Percentiles rank a stretch among this genome's conserved stretches.
Evolutionary conservation across 2,329 filamentous ascomycete genomes (phyloP).

Genomic region (Neofusicoccum cordaticola): DNA sequence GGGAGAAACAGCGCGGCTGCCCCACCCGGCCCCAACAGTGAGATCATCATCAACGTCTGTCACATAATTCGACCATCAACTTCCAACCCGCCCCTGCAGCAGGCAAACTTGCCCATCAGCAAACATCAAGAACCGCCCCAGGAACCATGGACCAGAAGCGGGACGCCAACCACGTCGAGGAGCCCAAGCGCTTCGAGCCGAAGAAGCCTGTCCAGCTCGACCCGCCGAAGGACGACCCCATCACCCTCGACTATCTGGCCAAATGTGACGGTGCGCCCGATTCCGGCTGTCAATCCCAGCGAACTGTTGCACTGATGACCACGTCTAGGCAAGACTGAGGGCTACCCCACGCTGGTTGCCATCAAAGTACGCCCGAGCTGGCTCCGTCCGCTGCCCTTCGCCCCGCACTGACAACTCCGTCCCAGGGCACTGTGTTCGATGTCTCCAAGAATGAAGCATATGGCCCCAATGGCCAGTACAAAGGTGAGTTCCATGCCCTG

Average conservation of each 20-base stretch:
- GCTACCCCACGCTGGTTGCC: conserved; percentile 57
- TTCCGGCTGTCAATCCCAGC: not conserved
- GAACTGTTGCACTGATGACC: not conserved
- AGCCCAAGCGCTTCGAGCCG: conserved; percentile 66
- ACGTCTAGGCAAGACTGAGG: conserved; percentile 59
- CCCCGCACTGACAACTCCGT: not conserved
- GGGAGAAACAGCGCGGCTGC: not conserved
- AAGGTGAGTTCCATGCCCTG: conserved; percentile 57
- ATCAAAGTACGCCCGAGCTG: conserved; percentile 49
- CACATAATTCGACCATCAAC: conserved; percentile 3
- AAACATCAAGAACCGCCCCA: not conserved
- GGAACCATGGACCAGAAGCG: conserved; percentile 13
- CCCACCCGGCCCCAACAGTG: not conserved
- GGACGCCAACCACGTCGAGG: conserved; percentile 27
- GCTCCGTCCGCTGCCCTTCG: too few species aligned
- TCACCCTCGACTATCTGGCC: conserved; percentile 74
- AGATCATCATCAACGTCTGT: conserved; percentile 1
- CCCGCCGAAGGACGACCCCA: conserved; percentile 83
- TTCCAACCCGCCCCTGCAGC: not conserved
- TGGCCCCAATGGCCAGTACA: conserved; percentile 75
- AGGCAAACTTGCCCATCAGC: not conserved
- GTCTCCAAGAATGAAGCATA: conserved; percentile 89
- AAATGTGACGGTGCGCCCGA: conserved; percentile 74
- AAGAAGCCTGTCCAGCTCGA: conserved; percentile 72
- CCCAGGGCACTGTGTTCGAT: conserved; percentile 86